Base-by-base conservation (phyloP, 163 green algal genomes). In the Chlorella variabilis region DNA sequence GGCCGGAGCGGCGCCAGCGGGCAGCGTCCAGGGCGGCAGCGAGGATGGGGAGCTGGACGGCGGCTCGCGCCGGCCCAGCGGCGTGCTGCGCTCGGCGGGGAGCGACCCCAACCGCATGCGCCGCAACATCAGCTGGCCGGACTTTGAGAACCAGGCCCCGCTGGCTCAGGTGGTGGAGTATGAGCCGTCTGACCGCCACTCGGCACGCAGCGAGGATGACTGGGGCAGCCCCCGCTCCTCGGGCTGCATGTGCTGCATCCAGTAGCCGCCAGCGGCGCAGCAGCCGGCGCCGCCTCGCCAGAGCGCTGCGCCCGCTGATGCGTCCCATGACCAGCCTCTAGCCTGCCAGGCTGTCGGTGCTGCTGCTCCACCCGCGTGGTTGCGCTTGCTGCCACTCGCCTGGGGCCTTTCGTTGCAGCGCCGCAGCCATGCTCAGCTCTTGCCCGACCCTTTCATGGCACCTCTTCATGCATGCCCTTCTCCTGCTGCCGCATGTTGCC, bases 51-150 rank as follows among this genome's bases (percentile, higher is more conserved):
- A 61, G 42, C 17, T 45, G 2, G 45, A 42, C 29, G 68, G 68
- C 42, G 42, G 42, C 3, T 61, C 42, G 23, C 34, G 36, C 33
- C 71, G 56, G 33, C 51, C 71, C 51, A 78, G 51, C 51, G 51
- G 71, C 25, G 71, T 78, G 71, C 71, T 78, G 34, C 51, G 71
- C 34, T 48, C 31, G 34, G 20, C 18, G 33, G 29, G 27, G 8
- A 34, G 23, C 11, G 51, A 29, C 25, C 29, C 38, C 1, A 42
- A 27, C 9, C 70, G 66, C 34, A 29, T 59, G 31, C 59, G 70
- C 17, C 70, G 80, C 45, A 82, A 69, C 71, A 74, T 86, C 20
- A 83, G 75, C 49, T 86, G 81, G 81, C 63, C 59, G 6, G 81
- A 86, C 70, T 78, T 86, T 45, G 71, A 78, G 51, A 74, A 71